Conservation (phyloP, 2,329 filamentous ascomycete species). For the Ophiocordyceps camponoti-leonardi region DNA sequence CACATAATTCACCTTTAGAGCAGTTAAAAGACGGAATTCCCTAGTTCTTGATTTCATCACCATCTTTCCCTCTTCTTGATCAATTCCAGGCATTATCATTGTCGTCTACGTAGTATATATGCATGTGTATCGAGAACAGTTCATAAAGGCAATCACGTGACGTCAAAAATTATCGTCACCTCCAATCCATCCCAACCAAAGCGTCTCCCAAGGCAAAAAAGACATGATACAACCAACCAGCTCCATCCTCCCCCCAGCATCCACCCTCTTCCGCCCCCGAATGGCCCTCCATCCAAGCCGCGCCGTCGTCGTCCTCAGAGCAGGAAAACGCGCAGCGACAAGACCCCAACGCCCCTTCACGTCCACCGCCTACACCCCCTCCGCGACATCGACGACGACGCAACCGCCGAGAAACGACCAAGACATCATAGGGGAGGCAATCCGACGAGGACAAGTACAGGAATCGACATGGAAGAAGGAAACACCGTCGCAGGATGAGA, state of each 20-base stretch:
- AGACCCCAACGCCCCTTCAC: slow-evolving; percentile 1
- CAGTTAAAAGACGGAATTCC: no score
- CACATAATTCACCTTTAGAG: no score
- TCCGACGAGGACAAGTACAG: slow-evolving; percentile 6
- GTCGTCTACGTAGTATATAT: no score
- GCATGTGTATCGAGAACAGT: no score
- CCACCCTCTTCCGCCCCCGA: not conserved
- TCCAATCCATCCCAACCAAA: no score
- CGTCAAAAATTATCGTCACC: not conserved
- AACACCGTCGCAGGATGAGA: no score
- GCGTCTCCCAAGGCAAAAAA: not conserved
- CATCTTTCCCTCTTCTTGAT: no score
- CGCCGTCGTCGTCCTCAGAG: slow-evolving; percentile 9
- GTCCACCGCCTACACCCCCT: slow-evolving; percentile 7
- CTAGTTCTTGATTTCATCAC: no score
- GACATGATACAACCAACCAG: not conserved
- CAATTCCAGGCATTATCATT: no score
- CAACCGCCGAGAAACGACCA: not conserved
- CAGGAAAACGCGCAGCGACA: slow-evolving; percentile 7
- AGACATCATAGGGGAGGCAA: not conserved
- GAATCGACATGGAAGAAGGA: not conserved
- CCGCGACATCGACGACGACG: not conserved
- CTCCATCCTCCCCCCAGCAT: not conserved
- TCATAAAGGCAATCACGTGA: not conserved
- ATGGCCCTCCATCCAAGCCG: slow-evolving; percentile 19